phyloP scores from a whole-genome alignment of 176 grass and related monocot species.

The Avena insularis region DNA sequence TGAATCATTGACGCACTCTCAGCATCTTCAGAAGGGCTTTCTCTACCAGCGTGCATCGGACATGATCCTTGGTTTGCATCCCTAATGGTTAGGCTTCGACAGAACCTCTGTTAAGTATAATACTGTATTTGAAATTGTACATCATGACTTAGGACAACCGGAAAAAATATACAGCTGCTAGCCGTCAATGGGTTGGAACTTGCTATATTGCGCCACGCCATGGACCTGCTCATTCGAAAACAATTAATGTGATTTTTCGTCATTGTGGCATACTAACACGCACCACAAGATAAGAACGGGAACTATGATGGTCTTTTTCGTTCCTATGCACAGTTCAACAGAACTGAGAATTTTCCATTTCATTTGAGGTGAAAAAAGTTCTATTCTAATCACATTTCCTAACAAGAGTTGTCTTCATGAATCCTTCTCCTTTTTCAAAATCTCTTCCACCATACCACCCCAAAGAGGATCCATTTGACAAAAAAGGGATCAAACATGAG shows the following conservation, averaged over 20 bases:
- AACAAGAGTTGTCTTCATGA: background rate
- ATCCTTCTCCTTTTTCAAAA: too few species aligned
- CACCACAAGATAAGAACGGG: background rate
- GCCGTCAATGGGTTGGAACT: background rate
- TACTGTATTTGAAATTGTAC: background rate
- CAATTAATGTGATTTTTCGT: background rate
- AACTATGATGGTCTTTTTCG: background rate
- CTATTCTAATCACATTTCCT: background rate
- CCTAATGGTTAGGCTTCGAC: background rate
- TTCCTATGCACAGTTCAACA: background rate
- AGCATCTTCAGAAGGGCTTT: too few species aligned
- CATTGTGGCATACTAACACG: background rate
- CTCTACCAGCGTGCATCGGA: too few species aligned
- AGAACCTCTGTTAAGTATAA: background rate
- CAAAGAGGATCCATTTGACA: too few species aligned
- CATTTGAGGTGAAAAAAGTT: background rate
- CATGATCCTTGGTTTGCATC: background rate
- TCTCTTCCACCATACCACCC: too few species aligned
- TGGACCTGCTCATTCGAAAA: slow-evolving; percentile 8
- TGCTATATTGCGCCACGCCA: too few species aligned
- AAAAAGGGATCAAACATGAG: too few species aligned
- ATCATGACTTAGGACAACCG: background rate
- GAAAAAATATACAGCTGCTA: background rate
- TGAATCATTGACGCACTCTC: too few species aligned
- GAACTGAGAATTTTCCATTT: background rate